Base-by-base conservation (phyloP, 768 basidiomycete genomes). In the Coprinopsis strossmayeri region DNA sequence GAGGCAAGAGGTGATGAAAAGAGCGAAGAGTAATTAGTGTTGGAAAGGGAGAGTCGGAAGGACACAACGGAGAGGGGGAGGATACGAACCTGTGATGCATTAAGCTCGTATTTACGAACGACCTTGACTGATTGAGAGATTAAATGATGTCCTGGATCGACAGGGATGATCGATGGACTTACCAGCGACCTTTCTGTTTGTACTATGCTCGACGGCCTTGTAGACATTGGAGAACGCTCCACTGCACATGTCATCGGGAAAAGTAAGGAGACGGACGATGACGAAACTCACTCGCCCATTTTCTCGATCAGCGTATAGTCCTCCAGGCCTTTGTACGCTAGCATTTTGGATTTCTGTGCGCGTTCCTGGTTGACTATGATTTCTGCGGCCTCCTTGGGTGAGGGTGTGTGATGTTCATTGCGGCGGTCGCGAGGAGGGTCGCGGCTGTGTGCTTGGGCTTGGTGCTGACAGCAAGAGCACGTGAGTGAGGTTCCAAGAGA, bases 171-270 rank as follows among this genome's bases (percentile, higher is more conserved):
- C 50, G 27, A 27, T 34, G 37, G 26, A 74, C 77, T 56, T 63
- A 85, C 93, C 85, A 55, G 94, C 94, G 37, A 93, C 85, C 64
- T 82, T 86, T 59, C 82, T 76, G 34, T 83, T 82, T 10, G 82
- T 84, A 30, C 73, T 69, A 41, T 79, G 73, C 62, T 97, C 88
- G 47, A 86, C 57, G 12, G 92, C 95, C 63, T 89, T 90, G 76
- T 95, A 99, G 7, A 99, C 95, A 61, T 96, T 91, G n/a, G 94
- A 97, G 64, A 99, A 99, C 35, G 95, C 95, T 51, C 95, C 95
- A 59, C 84, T 90, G 58, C 9, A 37, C 34, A 40, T 23, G 25
- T 43, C 42, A 18, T 37, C 46, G 34, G 34, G 58, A 64, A 34
- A 34, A 34, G 18, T 41, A 48, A 30, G 27, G 26, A 35, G 24